A percentile compares a stretch with the other conserved stretches of the same genome.
These are phyloP conservation scores for Starmera pachycereana DNA, from an alignment of 805 yeast species.

Conservation along the genomic window DNA sequence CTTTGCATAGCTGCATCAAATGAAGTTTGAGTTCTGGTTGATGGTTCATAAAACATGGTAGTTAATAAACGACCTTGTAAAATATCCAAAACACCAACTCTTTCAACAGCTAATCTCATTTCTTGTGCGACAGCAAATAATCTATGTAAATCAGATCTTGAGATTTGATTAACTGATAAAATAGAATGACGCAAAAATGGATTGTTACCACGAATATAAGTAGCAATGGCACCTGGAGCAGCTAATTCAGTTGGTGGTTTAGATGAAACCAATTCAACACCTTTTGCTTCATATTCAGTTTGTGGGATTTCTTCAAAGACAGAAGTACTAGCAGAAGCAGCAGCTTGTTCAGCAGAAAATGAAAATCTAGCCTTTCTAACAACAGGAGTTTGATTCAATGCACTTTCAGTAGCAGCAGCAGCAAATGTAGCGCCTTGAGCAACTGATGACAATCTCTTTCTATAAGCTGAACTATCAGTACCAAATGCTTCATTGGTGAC, in stretches of 20 bases:
- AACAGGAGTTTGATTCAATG: conserved; percentile 28
- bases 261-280: conserved; percentile 61
- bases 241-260: conserved; percentile 64
- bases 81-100: conserved; percentile 88
- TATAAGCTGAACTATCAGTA: conserved; percentile 21
- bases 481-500: conserved; percentile 55
- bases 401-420: conserved; percentile 17
- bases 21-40: conserved; percentile 93
- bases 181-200: conserved; percentile 86
- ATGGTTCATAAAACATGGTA: conserved; percentile 96
- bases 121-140: conserved; percentile 96
- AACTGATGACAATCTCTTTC: conserved; percentile 18
- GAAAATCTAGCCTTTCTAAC: conserved; percentile 38
- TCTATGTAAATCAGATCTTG: conserved; percentile 82
- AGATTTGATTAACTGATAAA: conserved; percentile 78
- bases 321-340: conserved; percentile 12
- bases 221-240: conserved; percentile 71
- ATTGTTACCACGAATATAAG: conserved; percentile 71
- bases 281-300: conserved; percentile 39
- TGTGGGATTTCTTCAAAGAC: conserved; percentile 13
- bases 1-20: conserved; percentile 99
- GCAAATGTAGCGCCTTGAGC: conserved; percentile 11
- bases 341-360: conserved; percentile 27
- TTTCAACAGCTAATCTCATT: conserved; percentile 92
- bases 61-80: conserved; percentile 86